Conservation (phyloP, 1,139 yeast genomes). For the Scheffersomyces insectosa region DNA sequence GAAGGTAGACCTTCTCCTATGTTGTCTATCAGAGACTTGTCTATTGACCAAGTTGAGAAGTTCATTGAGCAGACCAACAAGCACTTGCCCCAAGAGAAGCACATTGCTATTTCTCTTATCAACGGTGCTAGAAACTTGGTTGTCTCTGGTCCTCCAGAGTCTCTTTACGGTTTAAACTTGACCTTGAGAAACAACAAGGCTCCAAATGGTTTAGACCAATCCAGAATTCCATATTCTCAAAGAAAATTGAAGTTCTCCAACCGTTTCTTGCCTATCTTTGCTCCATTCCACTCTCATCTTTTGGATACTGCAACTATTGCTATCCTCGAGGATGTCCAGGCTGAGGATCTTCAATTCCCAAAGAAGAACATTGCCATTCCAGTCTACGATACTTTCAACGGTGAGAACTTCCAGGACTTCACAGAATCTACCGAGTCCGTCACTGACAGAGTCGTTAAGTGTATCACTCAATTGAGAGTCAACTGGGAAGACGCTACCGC, state of each 20-base stretch:
- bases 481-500: conserved; percentile 91
- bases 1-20: conserved; percentile 98
- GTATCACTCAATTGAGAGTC: conserved; percentile 87
- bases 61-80: conserved; percentile 85
- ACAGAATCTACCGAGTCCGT: conserved; percentile 33
- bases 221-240: conserved; percentile 89
- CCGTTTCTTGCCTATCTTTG: conserved; percentile 91
- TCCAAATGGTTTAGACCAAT: conserved; percentile 90
- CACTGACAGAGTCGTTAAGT: conserved; percentile 67
- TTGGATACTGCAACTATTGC: conserved; percentile 68
- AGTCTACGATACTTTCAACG: conserved; percentile 87
- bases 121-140: conserved; percentile 97
- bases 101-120: conserved; percentile 83
- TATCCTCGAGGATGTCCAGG: conserved; percentile 64
- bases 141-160: conserved; percentile 97
- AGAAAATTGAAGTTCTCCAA: conserved; percentile 91
- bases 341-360: conserved; percentile 56
- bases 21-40: conserved; percentile 89
- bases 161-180: conserved; percentile 93
- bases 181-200: conserved; percentile 94
- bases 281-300: conserved; percentile 95
- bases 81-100: conserved; percentile 90
- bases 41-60: conserved; percentile 73
- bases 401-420: conserved; percentile 66
- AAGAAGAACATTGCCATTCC: conserved; percentile 68